Percentiles rank a stretch among this genome's conserved stretches.
These are phyloP conservation scores for Trichoderma semiorbis DNA, from an alignment of 2,329 filamentous ascomycete species.

Conservation along the genomic window DNA sequence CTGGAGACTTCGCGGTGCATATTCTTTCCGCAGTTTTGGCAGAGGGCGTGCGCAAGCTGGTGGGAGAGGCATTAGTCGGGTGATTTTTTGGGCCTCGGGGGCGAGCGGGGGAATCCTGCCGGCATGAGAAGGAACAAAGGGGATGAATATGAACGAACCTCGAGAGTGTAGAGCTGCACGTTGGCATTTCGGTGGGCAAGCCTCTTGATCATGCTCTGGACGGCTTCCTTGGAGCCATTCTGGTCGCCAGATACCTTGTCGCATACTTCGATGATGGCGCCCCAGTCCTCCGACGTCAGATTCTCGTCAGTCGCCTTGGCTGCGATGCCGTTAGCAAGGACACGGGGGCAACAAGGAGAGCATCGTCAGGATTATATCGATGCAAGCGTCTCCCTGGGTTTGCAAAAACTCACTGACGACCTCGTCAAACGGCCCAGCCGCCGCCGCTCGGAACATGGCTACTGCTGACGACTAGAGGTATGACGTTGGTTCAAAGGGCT, in stretches of 20 bases:
- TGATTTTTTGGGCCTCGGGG: background rate
- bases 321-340: conserved; percentile 29
- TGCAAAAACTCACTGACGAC: conserved; percentile 50
- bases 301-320: conserved; percentile 93
- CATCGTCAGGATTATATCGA: background rate
- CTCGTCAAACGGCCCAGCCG: conserved; percentile 57
- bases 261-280: conserved; percentile 61
- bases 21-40: conserved; percentile 82
- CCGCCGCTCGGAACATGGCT: conserved; percentile 58
- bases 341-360: background rate
- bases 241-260: conserved; percentile 54
- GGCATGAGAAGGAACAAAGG: background rate
- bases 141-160: conserved; percentile 48
- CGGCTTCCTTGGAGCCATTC: conserved; percentile 73
- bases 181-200: conserved; percentile 93
- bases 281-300: conserved; percentile 76
- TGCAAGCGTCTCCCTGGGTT: background rate
- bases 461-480: conserved; percentile 27
- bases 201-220: conserved; percentile 86
- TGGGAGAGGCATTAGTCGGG: background rate
- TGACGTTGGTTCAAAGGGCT: conserved; percentile 18
- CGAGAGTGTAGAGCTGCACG: conserved; percentile 90
- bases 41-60: conserved; percentile 82
- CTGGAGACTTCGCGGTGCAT: conserved; percentile 89
- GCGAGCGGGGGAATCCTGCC: conserved; percentile 13